Evolutionary conservation across 208 protist species (phyloP).

Genomic region (Acanthamoeba culbertsoni): DNA sequence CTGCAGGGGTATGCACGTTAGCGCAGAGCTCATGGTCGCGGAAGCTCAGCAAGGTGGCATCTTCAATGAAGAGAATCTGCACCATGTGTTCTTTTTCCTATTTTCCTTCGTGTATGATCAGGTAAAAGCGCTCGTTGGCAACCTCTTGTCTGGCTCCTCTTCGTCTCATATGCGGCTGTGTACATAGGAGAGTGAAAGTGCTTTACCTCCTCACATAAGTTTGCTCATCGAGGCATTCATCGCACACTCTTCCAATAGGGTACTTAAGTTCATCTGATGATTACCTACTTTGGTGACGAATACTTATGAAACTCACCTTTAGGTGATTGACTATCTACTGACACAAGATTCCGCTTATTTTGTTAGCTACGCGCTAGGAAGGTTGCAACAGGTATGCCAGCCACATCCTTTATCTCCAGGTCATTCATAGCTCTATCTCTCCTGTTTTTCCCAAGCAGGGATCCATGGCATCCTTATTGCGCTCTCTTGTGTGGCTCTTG

Average conservation of each 20-base stretch:
- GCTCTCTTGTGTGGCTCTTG: neutral
- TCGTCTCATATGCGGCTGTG: neutral
- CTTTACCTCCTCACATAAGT: slow-evolving; percentile 9
- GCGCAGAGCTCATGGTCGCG: neutral
- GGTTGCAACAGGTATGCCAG: neutral
- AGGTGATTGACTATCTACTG: slow-evolving; percentile 25
- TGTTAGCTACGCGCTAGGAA: neutral
- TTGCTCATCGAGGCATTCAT: neutral
- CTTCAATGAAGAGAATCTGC: neutral
- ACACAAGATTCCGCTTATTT: neutral
- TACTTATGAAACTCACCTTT: neutral
- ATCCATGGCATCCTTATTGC: neutral
- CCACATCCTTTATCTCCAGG: neutral
- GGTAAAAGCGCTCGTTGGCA: too few relatives aligned
- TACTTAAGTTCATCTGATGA: too few relatives aligned
- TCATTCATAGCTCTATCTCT: neutral
- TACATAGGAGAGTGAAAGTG: slow-evolving; percentile 7
- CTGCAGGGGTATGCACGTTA: neutral
- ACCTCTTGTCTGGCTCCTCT: neutral
- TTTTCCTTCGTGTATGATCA: neutral
- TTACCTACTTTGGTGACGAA: neutral
- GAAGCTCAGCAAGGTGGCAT: neutral
- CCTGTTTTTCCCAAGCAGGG: neutral
- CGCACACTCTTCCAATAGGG: neutral
- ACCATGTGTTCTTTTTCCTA: neutral